Evolutionary conservation across 108 stramenopile genomes (phyloP).

Genomic region (Nitzschia putrida): DNA sequence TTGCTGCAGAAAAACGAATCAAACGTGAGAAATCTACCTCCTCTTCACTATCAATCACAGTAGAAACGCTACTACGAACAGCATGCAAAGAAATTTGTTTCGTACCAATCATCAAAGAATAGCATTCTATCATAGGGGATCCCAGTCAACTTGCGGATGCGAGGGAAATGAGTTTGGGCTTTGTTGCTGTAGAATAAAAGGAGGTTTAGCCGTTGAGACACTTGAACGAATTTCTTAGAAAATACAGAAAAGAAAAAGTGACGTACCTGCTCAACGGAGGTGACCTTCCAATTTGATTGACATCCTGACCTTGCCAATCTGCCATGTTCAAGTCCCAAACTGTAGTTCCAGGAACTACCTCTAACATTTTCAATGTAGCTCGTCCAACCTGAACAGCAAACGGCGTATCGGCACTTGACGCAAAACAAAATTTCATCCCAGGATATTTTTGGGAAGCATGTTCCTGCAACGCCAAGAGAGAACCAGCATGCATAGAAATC

Average conservation of each 20-base stretch:
- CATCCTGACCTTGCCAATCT: conserved; percentile 78
- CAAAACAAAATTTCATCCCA: conserved; percentile 78
- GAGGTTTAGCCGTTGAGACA: background rate
- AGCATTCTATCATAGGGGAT: conserved; percentile 89
- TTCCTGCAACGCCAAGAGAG: conserved; percentile 71
- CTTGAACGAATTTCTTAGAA: too few relatives aligned
- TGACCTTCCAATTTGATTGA: conserved; percentile 88
- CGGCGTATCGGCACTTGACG: conserved; percentile 81
- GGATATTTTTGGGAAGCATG: conserved; percentile 63
- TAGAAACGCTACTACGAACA: background rate
- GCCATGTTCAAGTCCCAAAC: conserved; percentile 78
- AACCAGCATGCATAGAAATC: conserved; percentile 75
- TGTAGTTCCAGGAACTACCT: conserved; percentile 79
- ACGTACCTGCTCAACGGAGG: conserved; percentile 58
- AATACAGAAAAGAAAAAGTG: too few relatives aligned
- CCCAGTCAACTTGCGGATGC: conserved; percentile 70
- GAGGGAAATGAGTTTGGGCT: conserved; percentile 85
- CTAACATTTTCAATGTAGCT: conserved; percentile 73
- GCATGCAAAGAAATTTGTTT: background rate
- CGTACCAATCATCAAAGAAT: conserved; percentile 92
- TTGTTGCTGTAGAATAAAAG: conserved; percentile 54
- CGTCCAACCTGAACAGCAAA: conserved; percentile 74
- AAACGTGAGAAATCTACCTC: background rate
- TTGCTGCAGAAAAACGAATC: conserved; percentile 34
- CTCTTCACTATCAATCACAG: too few relatives aligned